Percentiles rank a stretch among this genome's conserved stretches.
phyloP scores from a whole-genome alignment of 495 filamentous ascomycete genomes.

The Bryoglossum gracile region DNA sequence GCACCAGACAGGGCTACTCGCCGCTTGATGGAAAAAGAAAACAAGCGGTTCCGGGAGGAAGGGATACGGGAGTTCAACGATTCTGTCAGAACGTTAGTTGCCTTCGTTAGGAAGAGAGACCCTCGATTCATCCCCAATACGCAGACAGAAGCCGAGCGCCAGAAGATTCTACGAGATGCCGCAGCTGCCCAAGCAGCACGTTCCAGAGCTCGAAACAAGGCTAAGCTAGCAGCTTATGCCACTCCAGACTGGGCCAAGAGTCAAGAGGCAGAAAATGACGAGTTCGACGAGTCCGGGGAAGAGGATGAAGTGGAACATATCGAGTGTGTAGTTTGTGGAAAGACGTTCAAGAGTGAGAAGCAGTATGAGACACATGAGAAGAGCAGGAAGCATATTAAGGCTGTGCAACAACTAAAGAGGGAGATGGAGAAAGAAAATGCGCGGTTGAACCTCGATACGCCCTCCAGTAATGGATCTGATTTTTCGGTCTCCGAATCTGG shows the following conservation, averaged over 20 bases:
- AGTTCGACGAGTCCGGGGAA: constrained; percentile 39
- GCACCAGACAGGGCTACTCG: constrained; percentile 80
- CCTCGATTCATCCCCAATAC: constrained; percentile 64
- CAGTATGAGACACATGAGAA: constrained; percentile 91
- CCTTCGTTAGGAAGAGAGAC: constrained; percentile 89
- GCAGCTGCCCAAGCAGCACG: constrained; percentile 78
- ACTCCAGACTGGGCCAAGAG: constrained; percentile 74
- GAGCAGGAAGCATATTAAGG: constrained; percentile 91
- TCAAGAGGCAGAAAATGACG: constrained; percentile 8
- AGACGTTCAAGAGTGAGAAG: constrained; percentile 88
- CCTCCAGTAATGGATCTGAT: not conserved
- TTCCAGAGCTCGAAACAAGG: constrained; percentile 60
- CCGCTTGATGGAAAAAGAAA: constrained; percentile 91
- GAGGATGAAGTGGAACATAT: constrained; percentile 53
- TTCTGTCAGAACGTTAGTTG: constrained; percentile 75
- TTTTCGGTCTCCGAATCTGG: constrained; percentile 7
- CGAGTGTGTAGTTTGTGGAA: constrained; percentile 88
- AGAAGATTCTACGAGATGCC: constrained; percentile 69
- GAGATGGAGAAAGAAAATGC: constrained; percentile 78
- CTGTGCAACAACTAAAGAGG: constrained; percentile 65
- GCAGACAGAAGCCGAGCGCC: constrained; percentile 72
- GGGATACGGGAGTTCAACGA: constrained; percentile 87
- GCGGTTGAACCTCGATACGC: constrained; percentile 43
- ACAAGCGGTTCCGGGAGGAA: constrained; percentile 75
- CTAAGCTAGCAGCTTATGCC: constrained; percentile 44